Base-by-base conservation (phyloP, 805 yeast genomes). In the Priceomyces fermenticarens region DNA sequence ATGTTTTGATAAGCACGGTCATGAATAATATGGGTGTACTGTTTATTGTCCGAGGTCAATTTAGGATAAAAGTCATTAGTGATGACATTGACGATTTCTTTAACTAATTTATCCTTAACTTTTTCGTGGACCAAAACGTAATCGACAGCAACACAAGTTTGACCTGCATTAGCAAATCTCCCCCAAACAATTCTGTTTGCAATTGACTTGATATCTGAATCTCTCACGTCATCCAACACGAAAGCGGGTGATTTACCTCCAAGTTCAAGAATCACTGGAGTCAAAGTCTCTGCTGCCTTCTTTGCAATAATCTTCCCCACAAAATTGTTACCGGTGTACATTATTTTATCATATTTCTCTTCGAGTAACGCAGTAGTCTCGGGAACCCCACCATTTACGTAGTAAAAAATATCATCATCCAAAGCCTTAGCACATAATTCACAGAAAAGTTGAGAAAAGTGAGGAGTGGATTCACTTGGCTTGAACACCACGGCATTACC, bases 161-260 rank as follows among this genome's bases (percentile, higher is more conserved):
- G 98, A 12, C 98, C 98, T 12, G 85, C 78, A 57, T 88, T 91
- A 26, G 78, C 64, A 55, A 83, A 83, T 51, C 83, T 79, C 12
- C 90, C 91, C 86, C 93, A 87, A 1, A 75, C 73, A 11, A 88
- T 64, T 62, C 97, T 77, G 48, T 73, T 74, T 17, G 88, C 69
- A 32, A 72, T 47, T 1, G 65, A 60, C 8, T 62, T 54, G 29
- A 80, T 51, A 42, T 78, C 70, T n/a, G 51, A 56, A 42, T 70
- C 68, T 10, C 65, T 65, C 37, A 73, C 63, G 47, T 67, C 70
- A 35, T 67, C 73, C 38, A 88, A 74, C 9, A 90, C 67, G 51
- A 89, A 75, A 2, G 78, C 85, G 0, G 98, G 98, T 6, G 91
- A 83, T 61, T 91, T 91, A 4, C 98, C 98, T 40, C 98, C 97